phyloP scores from a whole-genome alignment of 2,329 filamentous ascomycete genomes.

The Penicillium sp. region DNA sequence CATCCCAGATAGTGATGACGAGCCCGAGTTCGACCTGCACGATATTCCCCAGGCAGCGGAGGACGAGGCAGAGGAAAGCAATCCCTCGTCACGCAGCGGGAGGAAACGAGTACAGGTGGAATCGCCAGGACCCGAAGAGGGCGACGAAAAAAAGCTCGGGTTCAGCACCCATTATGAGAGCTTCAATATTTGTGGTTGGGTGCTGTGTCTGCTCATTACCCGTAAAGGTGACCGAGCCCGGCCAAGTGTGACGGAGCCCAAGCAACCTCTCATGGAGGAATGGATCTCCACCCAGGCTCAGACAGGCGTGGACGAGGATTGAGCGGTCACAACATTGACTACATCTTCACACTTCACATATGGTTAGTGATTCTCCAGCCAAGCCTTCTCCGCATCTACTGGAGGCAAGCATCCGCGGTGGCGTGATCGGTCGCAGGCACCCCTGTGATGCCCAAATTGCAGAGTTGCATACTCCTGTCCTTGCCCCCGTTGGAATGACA shows the following conservation, averaged over 20 bases:
- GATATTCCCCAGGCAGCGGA: conserved; percentile 57
- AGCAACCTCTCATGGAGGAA: conserved; percentile 74
- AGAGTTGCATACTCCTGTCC: conserved; percentile 7
- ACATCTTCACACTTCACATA: background rate
- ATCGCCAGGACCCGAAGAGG: background rate
- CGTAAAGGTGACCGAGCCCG: conserved; percentile 57
- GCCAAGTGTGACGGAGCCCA: conserved; percentile 36
- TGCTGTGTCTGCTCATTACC: conserved; percentile 85
- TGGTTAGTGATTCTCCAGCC: conserved; percentile 6
- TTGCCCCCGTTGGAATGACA: background rate
- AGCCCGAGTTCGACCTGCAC: conserved; percentile 49
- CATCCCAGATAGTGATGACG: conserved; percentile 62
- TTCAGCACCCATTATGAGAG: conserved; percentile 90
- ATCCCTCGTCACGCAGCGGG: background rate
- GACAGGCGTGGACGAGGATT: conserved; percentile 40
- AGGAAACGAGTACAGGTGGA: background rate
- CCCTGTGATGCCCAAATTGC: conserved; percentile 15
- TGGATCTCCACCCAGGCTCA: conserved; percentile 77
- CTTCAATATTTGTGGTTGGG: conserved; percentile 91
- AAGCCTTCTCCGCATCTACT: conserved; percentile 8
- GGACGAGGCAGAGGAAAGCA: conserved; percentile 15
- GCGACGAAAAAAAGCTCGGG: conserved; percentile 84
- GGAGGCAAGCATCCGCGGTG: conserved; percentile 10
- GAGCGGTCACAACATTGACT: conserved; percentile 9
- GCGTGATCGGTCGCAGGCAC: conserved; percentile 8